phyloP scores from a whole-genome alignment of 352 stramenopile genomes.

The Phytophthora vignae region DNA sequence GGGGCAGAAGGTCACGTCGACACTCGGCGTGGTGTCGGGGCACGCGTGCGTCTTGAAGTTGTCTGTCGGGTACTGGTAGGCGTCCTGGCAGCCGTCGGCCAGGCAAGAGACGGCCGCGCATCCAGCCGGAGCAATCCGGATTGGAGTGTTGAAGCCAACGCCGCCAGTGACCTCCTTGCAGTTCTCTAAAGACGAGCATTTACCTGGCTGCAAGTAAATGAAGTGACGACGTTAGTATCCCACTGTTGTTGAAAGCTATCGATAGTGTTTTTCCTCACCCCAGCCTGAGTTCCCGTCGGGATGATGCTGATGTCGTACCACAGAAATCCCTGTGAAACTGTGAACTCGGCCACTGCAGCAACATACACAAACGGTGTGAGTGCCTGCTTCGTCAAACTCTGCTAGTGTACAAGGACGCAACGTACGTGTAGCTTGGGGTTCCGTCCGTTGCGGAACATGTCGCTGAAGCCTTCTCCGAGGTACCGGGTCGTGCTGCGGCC shows the following conservation, averaged over 20 bases:
- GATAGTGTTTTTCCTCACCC: slow-evolving; percentile 19
- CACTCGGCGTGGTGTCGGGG: slow-evolving; percentile 38
- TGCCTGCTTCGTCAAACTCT: neutral
- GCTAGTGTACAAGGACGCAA: neutral
- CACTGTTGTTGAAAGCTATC: neutral
- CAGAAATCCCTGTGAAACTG: slow-evolving; percentile 43
- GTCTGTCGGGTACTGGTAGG: slow-evolving; percentile 54
- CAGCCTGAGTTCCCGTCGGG: slow-evolving; percentile 47
- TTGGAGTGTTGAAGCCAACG: slow-evolving; percentile 57
- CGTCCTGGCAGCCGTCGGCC: slow-evolving; percentile 44
- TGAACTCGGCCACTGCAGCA: slow-evolving; percentile 59
- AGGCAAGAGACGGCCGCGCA: slow-evolving; percentile 49
- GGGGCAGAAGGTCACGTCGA: slow-evolving; percentile 54
- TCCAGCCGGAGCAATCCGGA: slow-evolving; percentile 51
- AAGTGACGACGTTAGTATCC: neutral
- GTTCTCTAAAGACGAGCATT: slow-evolving; percentile 45
- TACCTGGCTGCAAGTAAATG: slow-evolving; percentile 34
- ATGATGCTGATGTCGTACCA: slow-evolving; percentile 80
- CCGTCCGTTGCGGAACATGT: slow-evolving; percentile 67
- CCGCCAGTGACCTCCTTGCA: slow-evolving; percentile 53
- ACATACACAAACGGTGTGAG: neutral
- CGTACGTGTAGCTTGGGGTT: slow-evolving; percentile 59
- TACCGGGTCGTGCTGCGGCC: slow-evolving; percentile 41
- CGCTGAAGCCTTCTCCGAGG: slow-evolving; percentile 63
- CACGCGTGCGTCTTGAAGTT: slow-evolving; percentile 55